Evolutionary conservation across 345 rosid species (phyloP).

Genomic region (Nephelium lappaceum): DNA sequence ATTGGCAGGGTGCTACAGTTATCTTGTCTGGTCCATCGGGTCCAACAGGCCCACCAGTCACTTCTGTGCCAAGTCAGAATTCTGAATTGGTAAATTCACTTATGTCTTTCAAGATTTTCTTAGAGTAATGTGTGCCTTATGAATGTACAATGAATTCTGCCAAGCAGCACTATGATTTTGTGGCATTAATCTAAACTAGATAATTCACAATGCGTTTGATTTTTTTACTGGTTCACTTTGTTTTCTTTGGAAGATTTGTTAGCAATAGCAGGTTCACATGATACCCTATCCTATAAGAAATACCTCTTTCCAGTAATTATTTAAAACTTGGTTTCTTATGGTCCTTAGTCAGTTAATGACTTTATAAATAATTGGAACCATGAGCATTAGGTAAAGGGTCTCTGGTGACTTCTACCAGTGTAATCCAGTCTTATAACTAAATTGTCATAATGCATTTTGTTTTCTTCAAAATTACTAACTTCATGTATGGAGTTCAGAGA

Average conservation of each 20-base stretch:
- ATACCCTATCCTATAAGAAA: neutral
- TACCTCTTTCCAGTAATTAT: neutral
- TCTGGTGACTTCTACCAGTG: neutral
- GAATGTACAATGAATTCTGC: neutral
- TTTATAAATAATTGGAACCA: neutral
- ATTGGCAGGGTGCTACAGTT: slow-evolving; percentile 83
- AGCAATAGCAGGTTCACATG: neutral
- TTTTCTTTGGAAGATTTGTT: neutral
- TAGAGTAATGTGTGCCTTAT: neutral
- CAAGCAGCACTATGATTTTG: neutral
- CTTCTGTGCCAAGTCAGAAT: slow-evolving; percentile 80
- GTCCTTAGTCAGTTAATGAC: neutral
- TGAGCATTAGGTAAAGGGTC: neutral
- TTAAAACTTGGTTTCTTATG: neutral
- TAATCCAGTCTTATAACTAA: neutral
- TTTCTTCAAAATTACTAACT: neutral
- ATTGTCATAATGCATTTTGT: neutral
- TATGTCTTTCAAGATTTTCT: neutral
- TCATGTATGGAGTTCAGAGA: neutral
- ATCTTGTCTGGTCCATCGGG: slow-evolving; percentile 99
- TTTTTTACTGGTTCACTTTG: neutral
- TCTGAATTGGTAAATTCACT: slow-evolving; percentile 78
- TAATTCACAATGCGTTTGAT: neutral
- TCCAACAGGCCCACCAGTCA: slow-evolving; percentile 91
- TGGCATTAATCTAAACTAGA: neutral